Conservation (phyloP, 345 rosid species). For the Pseudoturritis turrita region DNA sequence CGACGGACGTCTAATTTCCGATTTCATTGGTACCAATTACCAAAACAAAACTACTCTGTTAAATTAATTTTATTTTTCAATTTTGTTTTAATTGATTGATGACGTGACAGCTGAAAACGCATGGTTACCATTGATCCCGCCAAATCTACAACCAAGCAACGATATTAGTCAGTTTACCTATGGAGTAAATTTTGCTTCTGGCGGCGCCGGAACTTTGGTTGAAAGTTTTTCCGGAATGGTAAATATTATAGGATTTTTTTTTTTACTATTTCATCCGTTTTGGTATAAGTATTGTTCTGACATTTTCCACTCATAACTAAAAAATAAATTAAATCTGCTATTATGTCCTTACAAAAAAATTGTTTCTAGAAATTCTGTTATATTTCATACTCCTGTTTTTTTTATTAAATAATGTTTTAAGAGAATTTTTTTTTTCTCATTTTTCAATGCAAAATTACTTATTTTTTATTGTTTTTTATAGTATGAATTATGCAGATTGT, state of each 20-base stretch:
- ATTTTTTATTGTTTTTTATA: too few species aligned
- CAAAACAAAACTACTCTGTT: background rate
- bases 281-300: too few species aligned
- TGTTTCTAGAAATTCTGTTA: too few species aligned
- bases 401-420: too few species aligned
- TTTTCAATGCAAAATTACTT: too few species aligned
- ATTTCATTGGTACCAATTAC: slow-evolving; percentile 40
- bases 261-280: too few species aligned
- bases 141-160: slow-evolving; percentile 41
- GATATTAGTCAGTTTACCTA: slow-evolving; percentile 8
- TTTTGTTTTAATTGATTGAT: background rate
- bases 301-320: too few species aligned
- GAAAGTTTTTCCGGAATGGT: slow-evolving; percentile 32
- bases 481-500: too few species aligned
- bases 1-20: slow-evolving; percentile 38
- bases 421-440: too few species aligned
- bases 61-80: background rate
- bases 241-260: background rate
- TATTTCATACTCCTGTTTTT: too few species aligned
- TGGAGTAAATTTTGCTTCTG: slow-evolving; percentile 52
- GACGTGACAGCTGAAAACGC: slow-evolving; percentile 39
- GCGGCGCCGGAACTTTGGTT: slow-evolving; percentile 46
- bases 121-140: slow-evolving; percentile 41
- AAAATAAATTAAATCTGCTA: too few species aligned
- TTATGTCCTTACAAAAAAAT: too few species aligned